A percentile compares a stretch with the other conserved stretches of the same genome.
phyloP scores from a whole-genome alignment of 2,329 filamentous ascomycete genomes.

The Pseudofabraea citricarpa region DNA sequence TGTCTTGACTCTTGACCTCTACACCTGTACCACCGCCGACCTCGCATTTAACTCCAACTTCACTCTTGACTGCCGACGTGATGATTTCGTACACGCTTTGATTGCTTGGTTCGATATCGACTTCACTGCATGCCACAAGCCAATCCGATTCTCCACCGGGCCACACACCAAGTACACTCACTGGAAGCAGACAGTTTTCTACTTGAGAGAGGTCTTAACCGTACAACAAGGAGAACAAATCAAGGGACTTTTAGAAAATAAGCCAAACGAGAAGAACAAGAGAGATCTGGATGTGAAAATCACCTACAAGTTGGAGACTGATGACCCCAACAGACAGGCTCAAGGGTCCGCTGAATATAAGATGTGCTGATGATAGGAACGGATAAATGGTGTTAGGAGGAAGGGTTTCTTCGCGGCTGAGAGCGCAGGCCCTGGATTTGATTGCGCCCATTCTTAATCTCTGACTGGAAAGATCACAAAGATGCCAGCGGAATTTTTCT shows the following conservation, averaged over 20 bases:
- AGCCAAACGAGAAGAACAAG: constrained; percentile 89
- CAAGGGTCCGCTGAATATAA: constrained; percentile 75
- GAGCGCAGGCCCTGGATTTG: constrained; percentile 25
- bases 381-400: constrained; percentile 8
- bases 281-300: constrained; percentile 91
- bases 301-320: constrained; percentile 73
- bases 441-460: constrained; percentile 3
- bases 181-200: constrained; percentile 99
- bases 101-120: constrained; percentile 99
- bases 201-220: constrained; percentile 87
- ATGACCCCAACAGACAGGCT: constrained; percentile 64
- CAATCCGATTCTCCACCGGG: constrained; percentile 92
- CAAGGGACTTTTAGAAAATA: constrained; percentile 68
- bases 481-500: too few species aligned
- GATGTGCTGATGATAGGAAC: constrained; percentile 44
- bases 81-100: constrained; percentile 93
- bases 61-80: constrained; percentile 70
- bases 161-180: constrained; percentile 99
- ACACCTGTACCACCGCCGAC: constrained; percentile 80
- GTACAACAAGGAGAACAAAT: constrained; percentile 84
- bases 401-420: constrained; percentile 26
- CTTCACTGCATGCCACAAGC: constrained; percentile 97
- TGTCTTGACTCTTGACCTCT: constrained; percentile 86
- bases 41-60: constrained; percentile 80
- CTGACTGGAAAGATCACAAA: too few species aligned